A percentile compares a stretch with the other conserved stretches of the same genome.
Evolutionary conservation across 2,329 filamentous ascomycete species (phyloP).

Genomic region (Phaeosphaeriaceae sp.): DNA sequence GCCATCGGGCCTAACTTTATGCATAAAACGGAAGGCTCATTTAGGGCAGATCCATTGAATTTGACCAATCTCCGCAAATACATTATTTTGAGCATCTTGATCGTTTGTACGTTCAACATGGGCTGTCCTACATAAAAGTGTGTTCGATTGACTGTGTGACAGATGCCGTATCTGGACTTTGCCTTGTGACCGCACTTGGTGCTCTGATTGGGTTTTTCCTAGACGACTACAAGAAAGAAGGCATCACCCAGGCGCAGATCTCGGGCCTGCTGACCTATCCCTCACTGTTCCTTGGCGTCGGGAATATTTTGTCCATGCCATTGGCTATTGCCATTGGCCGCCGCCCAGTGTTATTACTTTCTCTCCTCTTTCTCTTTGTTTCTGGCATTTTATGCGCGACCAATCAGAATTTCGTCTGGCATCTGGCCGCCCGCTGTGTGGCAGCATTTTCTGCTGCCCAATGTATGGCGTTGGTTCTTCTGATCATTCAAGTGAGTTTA

Average conservation of each 20-base stretch:
- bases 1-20: too few species aligned
- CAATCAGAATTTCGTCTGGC: conserved; percentile 9
- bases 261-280: conserved; percentile 17
- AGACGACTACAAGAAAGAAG: conserved; percentile 9
- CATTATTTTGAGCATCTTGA: conserved; percentile 9
- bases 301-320: conserved; percentile 19
- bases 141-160: background rate
- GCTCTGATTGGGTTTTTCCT: conserved; percentile 12
- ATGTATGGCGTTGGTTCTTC: conserved; percentile 10
- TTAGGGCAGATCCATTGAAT: conserved; percentile 16
- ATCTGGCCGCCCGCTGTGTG: conserved; percentile 9
- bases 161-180: conserved; percentile 9
- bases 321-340: conserved; percentile 15
- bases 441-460: conserved; percentile 10
- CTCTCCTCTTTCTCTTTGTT: conserved; percentile 9
- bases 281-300: conserved; percentile 17
- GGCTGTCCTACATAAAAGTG: too few species aligned
- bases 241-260: conserved; percentile 11
- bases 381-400: conserved; percentile 13
- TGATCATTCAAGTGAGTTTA: conserved; percentile 7
- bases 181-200: conserved; percentile 9
- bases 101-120: conserved; percentile 11
- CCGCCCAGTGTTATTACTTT: conserved; percentile 13
- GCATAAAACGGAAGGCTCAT: too few species aligned
- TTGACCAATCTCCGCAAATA: conserved; percentile 4